phyloP scores from a whole-genome alignment of 345 rosid genomes.

The thale cress (Arabidopsis thaliana) region DNA sequence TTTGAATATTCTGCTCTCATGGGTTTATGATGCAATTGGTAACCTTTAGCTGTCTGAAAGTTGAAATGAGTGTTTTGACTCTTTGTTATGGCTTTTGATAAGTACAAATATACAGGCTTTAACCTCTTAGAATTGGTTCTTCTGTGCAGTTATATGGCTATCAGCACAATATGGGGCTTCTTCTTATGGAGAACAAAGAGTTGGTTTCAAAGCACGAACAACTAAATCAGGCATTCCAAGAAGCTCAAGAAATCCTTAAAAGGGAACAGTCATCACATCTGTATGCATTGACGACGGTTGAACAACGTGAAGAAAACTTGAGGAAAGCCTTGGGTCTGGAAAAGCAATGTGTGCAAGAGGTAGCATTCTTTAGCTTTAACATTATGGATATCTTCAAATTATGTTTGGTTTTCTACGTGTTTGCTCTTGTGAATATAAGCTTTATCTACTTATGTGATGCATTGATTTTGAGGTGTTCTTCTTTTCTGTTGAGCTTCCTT shows the following conservation, averaged over 20 bases:
- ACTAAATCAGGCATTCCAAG: conserved; percentile 60
- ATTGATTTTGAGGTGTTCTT: conserved; percentile 22
- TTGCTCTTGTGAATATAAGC: neutral
- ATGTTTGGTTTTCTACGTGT: neutral
- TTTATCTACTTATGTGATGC: conserved; percentile 6
- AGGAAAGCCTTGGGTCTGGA: conserved; percentile 63
- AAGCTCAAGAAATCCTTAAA: conserved; percentile 71
- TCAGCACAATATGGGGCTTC: conserved; percentile 92
- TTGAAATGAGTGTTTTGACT: conserved; percentile 1
- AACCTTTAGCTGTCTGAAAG: neutral
- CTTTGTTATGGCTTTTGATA: neutral
- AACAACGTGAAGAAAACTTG: conserved; percentile 74
- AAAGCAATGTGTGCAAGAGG: conserved; percentile 73
- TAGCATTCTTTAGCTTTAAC: conserved; percentile 37
- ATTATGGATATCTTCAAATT: neutral
- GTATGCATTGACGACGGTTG: conserved; percentile 66
- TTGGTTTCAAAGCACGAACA: conserved; percentile 63
- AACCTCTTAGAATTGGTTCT: conserved; percentile 1
- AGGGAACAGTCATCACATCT: conserved; percentile 75
- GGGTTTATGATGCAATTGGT: neutral
- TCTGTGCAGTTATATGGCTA: conserved; percentile 70
- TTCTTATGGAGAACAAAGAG: conserved; percentile 81
- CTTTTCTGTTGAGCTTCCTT: conserved; percentile 1
- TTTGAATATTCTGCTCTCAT: neutral
- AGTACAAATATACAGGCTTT: neutral